A percentile compares a stretch with the other conserved stretches of the same genome.
These are phyloP conservation scores for Fonsecaea multimorphosa DNA, from an alignment of 2,329 filamentous ascomycete genomes.

Conservation along the genomic window DNA sequence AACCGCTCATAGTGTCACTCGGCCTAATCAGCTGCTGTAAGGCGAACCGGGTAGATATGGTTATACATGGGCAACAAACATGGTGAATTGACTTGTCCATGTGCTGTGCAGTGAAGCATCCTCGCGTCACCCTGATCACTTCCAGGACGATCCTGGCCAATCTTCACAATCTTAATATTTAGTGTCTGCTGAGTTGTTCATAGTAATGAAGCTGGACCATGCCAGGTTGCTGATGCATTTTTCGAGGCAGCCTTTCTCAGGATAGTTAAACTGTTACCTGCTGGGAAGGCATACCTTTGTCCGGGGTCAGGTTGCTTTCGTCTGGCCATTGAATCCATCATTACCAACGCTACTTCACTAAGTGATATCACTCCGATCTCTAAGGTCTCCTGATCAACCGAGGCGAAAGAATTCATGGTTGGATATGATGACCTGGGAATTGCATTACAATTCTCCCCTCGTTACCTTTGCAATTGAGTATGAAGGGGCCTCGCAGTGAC, in stretches of 20 bases:
- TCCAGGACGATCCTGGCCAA: background rate
- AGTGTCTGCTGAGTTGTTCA: background rate
- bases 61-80: slow-evolving; percentile 5
- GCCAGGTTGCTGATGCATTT: background rate
- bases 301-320: background rate
- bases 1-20: slow-evolving; percentile 4
- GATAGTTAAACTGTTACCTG: background rate
- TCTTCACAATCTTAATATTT: background rate
- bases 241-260: background rate
- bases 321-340: background rate
- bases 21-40: background rate
- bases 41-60: background rate
- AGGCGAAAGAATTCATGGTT: background rate
- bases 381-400: background rate
- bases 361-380: background rate
- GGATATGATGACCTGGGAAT: background rate
- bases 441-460: background rate
- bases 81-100: background rate
- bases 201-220: background rate
- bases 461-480: background rate
- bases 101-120: slow-evolving; percentile 1
- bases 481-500: background rate
- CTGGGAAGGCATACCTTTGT: background rate
- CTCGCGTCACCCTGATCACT: background rate
- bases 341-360: background rate